Conservation (phyloP, 1,284 basidiomycete species). For the Boletus smithii region DNA sequence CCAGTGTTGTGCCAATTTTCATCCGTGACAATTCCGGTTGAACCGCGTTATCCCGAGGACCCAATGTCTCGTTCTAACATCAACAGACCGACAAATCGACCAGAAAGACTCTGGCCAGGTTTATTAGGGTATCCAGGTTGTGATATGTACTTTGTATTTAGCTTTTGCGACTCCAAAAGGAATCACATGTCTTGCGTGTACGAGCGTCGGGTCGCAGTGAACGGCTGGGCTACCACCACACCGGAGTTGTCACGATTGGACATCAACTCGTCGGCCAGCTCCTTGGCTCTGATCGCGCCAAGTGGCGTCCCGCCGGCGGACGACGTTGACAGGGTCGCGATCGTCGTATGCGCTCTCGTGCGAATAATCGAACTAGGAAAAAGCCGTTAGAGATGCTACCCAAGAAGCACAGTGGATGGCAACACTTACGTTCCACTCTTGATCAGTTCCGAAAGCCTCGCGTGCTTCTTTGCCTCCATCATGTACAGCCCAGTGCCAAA, state of each 20-base stretch:
- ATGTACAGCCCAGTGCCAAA: conserved; percentile 45
- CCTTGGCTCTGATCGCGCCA: conserved; percentile 25
- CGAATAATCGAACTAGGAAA: conserved; percentile 26
- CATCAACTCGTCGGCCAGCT: conserved; percentile 24
- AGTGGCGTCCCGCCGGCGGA: conserved; percentile 24
- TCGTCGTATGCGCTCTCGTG: conserved; percentile 34
- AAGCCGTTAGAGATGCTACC: conserved; percentile 5
- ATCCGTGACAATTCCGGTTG: too few relatives aligned
- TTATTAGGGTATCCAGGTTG: neutral
- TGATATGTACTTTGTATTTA: too few relatives aligned
- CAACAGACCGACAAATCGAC: too few relatives aligned
- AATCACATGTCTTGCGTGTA: conserved; percentile 5
- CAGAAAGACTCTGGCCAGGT: too few relatives aligned
- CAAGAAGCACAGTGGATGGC: conserved; percentile 9
- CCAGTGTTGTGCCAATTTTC: too few relatives aligned
- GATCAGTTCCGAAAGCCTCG: conserved; percentile 43
- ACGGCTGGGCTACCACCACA: neutral
- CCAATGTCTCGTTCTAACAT: too few relatives aligned
- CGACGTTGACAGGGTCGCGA: conserved; percentile 16
- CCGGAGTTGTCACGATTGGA: conserved; percentile 4
- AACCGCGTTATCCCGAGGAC: too few relatives aligned
- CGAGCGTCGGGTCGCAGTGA: neutral
- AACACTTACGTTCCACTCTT: conserved; percentile 42
- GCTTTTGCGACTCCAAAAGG: too few relatives aligned
- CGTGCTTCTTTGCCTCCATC: conserved; percentile 43